A percentile compares a stretch with the other conserved stretches of the same genome.
phyloP scores from a whole-genome alignment of 1,139 yeast species.

The Scheffersomyces illinoinensis region DNA sequence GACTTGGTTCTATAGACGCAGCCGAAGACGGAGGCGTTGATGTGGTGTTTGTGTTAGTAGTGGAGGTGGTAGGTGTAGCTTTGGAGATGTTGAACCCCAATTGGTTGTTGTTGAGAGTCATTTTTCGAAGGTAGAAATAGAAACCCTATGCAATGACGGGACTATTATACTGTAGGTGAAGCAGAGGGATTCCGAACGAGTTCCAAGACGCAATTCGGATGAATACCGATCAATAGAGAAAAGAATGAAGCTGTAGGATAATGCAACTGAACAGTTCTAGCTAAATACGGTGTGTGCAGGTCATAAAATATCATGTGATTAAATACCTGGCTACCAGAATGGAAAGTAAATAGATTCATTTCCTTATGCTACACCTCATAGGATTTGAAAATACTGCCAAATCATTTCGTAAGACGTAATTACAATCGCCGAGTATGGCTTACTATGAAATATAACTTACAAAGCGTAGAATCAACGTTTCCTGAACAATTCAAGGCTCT shows the following conservation, averaged over 20 bases:
- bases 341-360: too few species aligned
- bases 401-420: too few species aligned
- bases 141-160: neutral
- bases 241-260: neutral
- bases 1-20: neutral
- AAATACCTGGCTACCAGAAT: too few species aligned
- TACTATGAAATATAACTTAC: too few species aligned
- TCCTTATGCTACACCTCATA: too few species aligned
- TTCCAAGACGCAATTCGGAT: neutral
- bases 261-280: neutral
- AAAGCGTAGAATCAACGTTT: too few species aligned
- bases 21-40: slow-evolving; percentile 19
- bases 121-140: neutral
- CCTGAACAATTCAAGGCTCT: too few species aligned
- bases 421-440: too few species aligned
- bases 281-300: neutral
- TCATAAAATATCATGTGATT: neutral
- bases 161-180: neutral
- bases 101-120: slow-evolving; percentile 21
- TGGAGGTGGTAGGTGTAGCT: slow-evolving; percentile 47
- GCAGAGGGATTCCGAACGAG: neutral
- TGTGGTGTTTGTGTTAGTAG: slow-evolving; percentile 32
- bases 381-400: too few species aligned
- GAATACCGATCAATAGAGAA: neutral
- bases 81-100: slow-evolving; percentile 41